phyloP scores from a whole-genome alignment of 371 early-diverging fungal species.

The Funneliformis caledonium region DNA sequence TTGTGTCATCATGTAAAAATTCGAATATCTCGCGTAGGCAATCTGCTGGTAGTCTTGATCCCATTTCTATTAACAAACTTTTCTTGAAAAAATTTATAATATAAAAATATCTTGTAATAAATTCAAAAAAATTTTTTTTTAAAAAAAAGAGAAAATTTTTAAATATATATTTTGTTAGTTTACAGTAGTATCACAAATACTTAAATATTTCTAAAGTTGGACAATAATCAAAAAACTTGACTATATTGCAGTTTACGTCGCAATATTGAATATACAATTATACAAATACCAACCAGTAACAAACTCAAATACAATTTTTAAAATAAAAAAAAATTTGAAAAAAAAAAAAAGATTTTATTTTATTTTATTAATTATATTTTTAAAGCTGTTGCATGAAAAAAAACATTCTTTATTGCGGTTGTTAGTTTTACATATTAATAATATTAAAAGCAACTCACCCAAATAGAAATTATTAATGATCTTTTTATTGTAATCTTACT shows the following conservation, averaged over 20 bases:
- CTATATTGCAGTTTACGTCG: background rate
- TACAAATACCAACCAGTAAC: background rate
- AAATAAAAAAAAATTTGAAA: too few relatives aligned
- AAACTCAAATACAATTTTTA: too few relatives aligned
- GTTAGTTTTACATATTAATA: background rate
- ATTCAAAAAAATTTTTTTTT: background rate
- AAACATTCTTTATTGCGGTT: too few relatives aligned
- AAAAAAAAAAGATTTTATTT: too few relatives aligned
- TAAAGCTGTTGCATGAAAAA: background rate
- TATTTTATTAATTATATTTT: too few relatives aligned
- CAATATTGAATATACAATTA: background rate
- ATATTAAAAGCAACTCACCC: background rate
- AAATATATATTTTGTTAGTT: background rate
- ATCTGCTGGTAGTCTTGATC: conserved; percentile 12
- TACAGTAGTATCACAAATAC: background rate
- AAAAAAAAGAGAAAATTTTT: too few relatives aligned
- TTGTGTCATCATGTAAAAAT: background rate
- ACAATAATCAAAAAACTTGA: background rate
- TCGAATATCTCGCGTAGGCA: conserved; percentile 4
- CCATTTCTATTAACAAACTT: conserved; percentile 4
- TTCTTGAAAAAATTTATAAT: background rate
- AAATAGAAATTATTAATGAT: background rate
- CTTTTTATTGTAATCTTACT: background rate
- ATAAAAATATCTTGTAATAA: background rate
- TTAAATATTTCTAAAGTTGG: background rate